Conservation (phyloP, 805 yeast species). For the Nakazawaea peltata region DNA sequence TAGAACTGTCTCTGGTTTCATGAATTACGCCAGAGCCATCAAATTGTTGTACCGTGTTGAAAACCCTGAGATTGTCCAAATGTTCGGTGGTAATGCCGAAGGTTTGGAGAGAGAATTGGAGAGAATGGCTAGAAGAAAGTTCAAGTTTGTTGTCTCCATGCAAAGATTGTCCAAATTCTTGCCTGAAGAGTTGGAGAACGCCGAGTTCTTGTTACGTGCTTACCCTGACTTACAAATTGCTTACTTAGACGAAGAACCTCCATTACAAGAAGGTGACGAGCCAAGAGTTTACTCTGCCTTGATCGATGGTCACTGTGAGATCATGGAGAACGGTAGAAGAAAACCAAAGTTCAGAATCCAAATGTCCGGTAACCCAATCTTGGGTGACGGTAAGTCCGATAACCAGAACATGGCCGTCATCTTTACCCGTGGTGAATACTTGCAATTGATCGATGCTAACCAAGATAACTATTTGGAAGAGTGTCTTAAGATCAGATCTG, state of each 20-base stretch:
- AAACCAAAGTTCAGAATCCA: slow-evolving; percentile 71
- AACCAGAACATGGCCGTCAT: slow-evolving; percentile 77
- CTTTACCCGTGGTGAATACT: slow-evolving; percentile 78
- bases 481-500: slow-evolving; percentile 75
- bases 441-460: slow-evolving; percentile 79
- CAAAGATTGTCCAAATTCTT: slow-evolving; percentile 70
- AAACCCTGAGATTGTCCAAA: slow-evolving; percentile 90
- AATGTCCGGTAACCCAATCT: slow-evolving; percentile 76
- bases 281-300: slow-evolving; percentile 68
- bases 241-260: slow-evolving; percentile 89
- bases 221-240: slow-evolving; percentile 87
- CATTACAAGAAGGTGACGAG: slow-evolving; percentile 60
- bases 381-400: slow-evolving; percentile 87
- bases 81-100: slow-evolving; percentile 98
- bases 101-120: slow-evolving; percentile 92
- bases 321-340: slow-evolving; percentile 64
- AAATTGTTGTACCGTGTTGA: slow-evolving; percentile 91
- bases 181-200: slow-evolving; percentile 70
- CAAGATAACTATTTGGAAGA: slow-evolving; percentile 84
- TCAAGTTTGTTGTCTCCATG: slow-evolving; percentile 77
- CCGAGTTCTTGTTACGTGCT: slow-evolving; percentile 74
- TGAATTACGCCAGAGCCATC: slow-evolving; percentile 96
- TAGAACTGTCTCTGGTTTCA: slow-evolving; percentile 96
- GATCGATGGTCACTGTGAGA: slow-evolving; percentile 75
- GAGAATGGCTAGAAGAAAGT: slow-evolving; percentile 79